Evolutionary conservation across 2,329 filamentous ascomycete species (phyloP), one percentile per base, ranked within the genome.

Genomic region (Tolypocladium sp.): DNA sequence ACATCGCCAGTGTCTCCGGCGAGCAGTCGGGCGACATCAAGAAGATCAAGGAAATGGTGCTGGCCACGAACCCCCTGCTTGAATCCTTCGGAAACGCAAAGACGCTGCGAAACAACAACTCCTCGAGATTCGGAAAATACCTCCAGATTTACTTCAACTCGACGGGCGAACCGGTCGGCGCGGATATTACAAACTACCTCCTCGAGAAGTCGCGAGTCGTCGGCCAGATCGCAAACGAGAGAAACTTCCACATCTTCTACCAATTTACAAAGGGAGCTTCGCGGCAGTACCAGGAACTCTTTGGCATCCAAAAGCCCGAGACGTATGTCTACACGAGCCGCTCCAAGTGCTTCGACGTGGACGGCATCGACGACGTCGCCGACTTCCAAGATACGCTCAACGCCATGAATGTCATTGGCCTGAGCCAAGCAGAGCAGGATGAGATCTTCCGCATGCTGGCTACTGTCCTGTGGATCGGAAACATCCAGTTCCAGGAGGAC

Each of bases 241-340:
- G 94, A 66, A 97, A 96, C 76, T 99, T 99, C 75, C 94, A 99
- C 76, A 97, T 99, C 69, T 99, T 99, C 74, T 99, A 99, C 76
- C 94, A 99, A 74, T 97, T 97, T 74, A 91, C 94, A 54, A 99
- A 97, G 76, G 92, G 90, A 4, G 93, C 93, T 12, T 89, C 92
- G n/a, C 82, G 88, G 65, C 85, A 88, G 60, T 95, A 97, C 74
- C 83, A 91, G 71, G 86, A 94, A 68, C 86, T 80, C n/a, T 97
- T 91, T 70, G 94, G 94, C 56, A 80, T 99, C 25, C 93, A 97
- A 72, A 88, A 89, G 66, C 94, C 94, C 30, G 90, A 96, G 69
- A 91, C 92, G 40, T 99, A 99, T 73, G 77, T 90, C 30, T 99
- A 99, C 73, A 96, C 92, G 20, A 97, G 91, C 74, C 86, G 85